Base-by-base conservation (phyloP, 208 protist species). In the Leishmania guyanensis region DNA sequence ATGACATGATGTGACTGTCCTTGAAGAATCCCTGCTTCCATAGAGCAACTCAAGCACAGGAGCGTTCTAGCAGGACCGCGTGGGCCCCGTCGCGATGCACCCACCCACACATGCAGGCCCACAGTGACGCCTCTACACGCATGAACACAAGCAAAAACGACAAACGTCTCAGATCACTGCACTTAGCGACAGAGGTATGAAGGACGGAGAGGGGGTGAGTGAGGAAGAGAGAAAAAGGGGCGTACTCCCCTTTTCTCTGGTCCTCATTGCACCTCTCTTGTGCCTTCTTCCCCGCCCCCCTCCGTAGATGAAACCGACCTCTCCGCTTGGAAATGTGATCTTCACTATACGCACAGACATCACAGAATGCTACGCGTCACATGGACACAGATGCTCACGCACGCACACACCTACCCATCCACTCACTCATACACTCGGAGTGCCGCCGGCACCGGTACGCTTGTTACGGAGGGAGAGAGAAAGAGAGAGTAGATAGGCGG, bases 321-420 rank as follows among this genome's bases (percentile, higher is more conserved):
- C 54, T 84, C 78, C 78, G 82, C 82, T 85, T 85, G 82, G 82
- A 85, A 85, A 85, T 85, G 82, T 75, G 82, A 85, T 85, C 82
- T 82, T 85, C 82, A 14, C 22, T 46, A 4, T 3, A 51, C 3
- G 22, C 75, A 22, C n/a, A 53, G 69, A 20, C 46, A 51, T 73
- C 22, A 29, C 66, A 50, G 5, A 43, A 14, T 65, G 26, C n/a
- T n/a, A 36, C 16, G 16, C n/a, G 39, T 51, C 26, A 43, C 36
- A 50, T 71, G 39, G 66, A 3, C 1, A n/a, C 66, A 71, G 39
- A 69, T 22, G 29, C 33, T 29, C 66, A 50, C 33, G 29, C 26
- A 64, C 39, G 33, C 43, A 22, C 26, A 33, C 39, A 73, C 5
- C 8, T 26, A 54, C 69, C 20, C 69, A 73, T 26, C 17, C 3